phyloP scores from a whole-genome alignment of 2,329 filamentous ascomycete genomes.

The Hypoxylon sp. region DNA sequence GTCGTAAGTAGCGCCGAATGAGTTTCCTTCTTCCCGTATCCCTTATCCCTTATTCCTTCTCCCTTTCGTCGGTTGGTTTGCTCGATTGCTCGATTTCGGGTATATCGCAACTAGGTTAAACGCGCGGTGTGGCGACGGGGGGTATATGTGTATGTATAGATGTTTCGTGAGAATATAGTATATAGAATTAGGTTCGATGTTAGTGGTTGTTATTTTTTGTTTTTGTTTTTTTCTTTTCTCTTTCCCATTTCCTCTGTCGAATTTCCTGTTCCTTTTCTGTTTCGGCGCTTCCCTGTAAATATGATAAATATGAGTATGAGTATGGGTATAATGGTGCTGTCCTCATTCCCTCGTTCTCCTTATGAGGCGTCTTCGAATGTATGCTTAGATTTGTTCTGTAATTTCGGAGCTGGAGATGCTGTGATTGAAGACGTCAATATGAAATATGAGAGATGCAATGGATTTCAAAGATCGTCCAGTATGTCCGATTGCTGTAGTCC shows the following conservation, averaged over 20 bases:
- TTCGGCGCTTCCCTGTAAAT: conserved; percentile 17
- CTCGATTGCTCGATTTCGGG: conserved; percentile 46
- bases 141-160: conserved; percentile 40
- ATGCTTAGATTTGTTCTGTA: conserved; percentile 9
- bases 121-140: conserved; percentile 42
- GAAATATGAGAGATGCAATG: conserved; percentile 23
- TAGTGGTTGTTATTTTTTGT: conserved; percentile 19
- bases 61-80: conserved; percentile 19
- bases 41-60: conserved; percentile 8
- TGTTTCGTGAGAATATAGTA: conserved; percentile 47
- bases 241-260: conserved; percentile 12
- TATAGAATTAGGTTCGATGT: conserved; percentile 43
- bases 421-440: conserved; percentile 11
- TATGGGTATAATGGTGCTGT: conserved; percentile 22
- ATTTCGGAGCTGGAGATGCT: conserved; percentile 12
- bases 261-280: conserved; percentile 7
- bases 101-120: conserved; percentile 33
- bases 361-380: conserved; percentile 27
- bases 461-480: conserved; percentile 5
- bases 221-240: conserved; percentile 3
- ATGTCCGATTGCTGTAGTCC: background rate
- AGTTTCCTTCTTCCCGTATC: conserved; percentile 2
- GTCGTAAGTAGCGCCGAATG: conserved; percentile 23
- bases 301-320: conserved; percentile 14
- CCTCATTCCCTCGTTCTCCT: conserved; percentile 10